Percentiles rank a stretch among this genome's conserved stretches.
Evolutionary conservation across 208 protist species (phyloP).

Genomic region (Herpetomonas tarakana): DNA sequence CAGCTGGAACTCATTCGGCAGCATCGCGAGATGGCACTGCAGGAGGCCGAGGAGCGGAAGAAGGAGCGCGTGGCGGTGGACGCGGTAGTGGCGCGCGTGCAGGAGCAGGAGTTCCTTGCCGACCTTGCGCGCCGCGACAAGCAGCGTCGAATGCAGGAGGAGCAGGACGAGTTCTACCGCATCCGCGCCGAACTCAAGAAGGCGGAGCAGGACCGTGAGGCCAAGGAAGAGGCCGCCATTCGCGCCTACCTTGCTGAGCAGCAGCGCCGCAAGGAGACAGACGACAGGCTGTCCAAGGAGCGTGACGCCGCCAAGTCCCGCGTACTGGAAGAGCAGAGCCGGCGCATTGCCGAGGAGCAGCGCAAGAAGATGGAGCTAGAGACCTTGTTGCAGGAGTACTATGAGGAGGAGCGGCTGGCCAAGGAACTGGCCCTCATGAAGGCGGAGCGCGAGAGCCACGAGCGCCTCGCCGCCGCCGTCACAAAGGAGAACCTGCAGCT

Average conservation of each 20-base stretch:
- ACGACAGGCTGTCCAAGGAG: slow-evolving; percentile 71
- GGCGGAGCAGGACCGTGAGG: slow-evolving; percentile 68
- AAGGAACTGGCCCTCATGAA: slow-evolving; percentile 64
- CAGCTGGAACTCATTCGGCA: slow-evolving; percentile 81
- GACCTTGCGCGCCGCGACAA: slow-evolving; percentile 55
- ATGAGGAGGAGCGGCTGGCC: slow-evolving; percentile 81
- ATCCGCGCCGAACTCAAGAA: slow-evolving; percentile 69
- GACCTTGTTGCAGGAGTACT: slow-evolving; percentile 84
- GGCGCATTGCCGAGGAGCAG: slow-evolving; percentile 78
- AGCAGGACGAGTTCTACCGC: slow-evolving; percentile 80
- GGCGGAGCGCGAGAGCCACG: slow-evolving; percentile 68
- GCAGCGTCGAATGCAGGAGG: slow-evolving; percentile 73
- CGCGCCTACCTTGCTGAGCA: slow-evolving; percentile 76
- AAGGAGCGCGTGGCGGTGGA: slow-evolving; percentile 89
- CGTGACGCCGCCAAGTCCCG: slow-evolving; percentile 68
- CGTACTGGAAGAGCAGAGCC: slow-evolving; percentile 81
- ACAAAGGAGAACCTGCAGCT: slow-evolving; percentile 71
- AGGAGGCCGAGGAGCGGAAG: slow-evolving; percentile 57
- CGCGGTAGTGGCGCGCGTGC: slow-evolving; percentile 77
- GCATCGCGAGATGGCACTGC: slow-evolving; percentile 37
- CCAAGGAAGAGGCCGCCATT: slow-evolving; percentile 81
- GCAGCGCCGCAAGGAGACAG: slow-evolving; percentile 56
- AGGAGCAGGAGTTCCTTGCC: slow-evolving; percentile 84
- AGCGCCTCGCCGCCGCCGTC: slow-evolving; percentile 58
- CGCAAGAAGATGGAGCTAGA: slow-evolving; percentile 84